A percentile compares a stretch with the other conserved stretches of the same genome.
phyloP scores from a whole-genome alignment of 495 filamentous ascomycete genomes.

The Hyaloscypha bicolor region DNA sequence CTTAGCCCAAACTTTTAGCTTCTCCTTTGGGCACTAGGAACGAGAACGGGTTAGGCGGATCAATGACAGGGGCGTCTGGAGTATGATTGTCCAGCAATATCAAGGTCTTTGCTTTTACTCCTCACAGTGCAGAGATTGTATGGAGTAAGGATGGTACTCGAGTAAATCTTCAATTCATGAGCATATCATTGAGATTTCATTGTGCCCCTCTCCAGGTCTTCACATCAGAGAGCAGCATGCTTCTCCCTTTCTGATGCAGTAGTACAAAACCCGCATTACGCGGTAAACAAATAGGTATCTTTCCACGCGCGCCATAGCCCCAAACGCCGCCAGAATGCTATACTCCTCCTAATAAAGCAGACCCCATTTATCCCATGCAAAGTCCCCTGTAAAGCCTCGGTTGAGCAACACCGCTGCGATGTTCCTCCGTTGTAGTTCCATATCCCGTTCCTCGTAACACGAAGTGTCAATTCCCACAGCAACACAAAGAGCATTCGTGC shows the following conservation, averaged over 20 bases:
- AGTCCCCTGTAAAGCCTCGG: constrained; percentile 58
- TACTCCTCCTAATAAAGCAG: constrained; percentile 13
- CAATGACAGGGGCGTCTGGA: no score
- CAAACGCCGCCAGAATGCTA: constrained; percentile 2
- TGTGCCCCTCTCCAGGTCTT: not conserved
- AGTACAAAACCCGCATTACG: not conserved
- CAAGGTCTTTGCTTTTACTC: no score
- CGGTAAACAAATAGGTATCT: constrained; percentile 18
- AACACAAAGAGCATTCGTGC: constrained; percentile 73
- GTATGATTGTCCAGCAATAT: no score
- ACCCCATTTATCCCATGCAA: constrained; percentile 31
- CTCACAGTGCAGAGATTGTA: no score
- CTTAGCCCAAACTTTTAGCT: no score
- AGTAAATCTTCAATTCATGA: not conserved
- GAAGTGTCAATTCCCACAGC: constrained; percentile 64
- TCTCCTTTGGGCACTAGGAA: no score
- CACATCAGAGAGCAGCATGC: not conserved
- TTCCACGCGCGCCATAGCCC: not conserved
- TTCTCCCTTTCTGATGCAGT: not conserved
- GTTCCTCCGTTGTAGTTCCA: constrained; percentile 58
- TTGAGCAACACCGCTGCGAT: constrained; percentile 73
- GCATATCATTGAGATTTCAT: not conserved
- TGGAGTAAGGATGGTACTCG: no score
- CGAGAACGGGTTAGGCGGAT: no score
- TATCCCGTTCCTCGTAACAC: constrained; percentile 57